Base-by-base conservation (phyloP, 495 filamentous ascomycete species). In the Xylaria intraflava region DNA sequence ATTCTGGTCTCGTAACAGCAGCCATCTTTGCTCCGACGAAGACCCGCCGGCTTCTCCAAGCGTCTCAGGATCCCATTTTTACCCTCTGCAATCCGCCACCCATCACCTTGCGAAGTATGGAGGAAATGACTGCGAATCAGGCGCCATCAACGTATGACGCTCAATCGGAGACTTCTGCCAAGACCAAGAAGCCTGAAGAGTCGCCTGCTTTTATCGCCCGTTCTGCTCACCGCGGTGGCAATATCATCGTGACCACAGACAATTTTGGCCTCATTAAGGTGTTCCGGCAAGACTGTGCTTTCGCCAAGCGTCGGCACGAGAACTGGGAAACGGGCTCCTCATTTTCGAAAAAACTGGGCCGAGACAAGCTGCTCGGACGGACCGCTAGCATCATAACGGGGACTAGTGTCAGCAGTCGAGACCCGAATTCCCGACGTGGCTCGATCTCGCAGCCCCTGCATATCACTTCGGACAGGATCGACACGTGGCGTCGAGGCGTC, bases 1-100 rank as follows among this genome's bases (percentile, higher is more conserved):
- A 96, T 65, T 82, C 86, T 1, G 83, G 85, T 31, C 89, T 94
- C 51, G 90, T 95, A 8, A 99, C 93, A 0, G 84, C 85, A 17
- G 86, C 90, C 0, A 72, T 94, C 5, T 83, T 96, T 57, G 94
- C 94, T 0, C 94, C 93, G 0, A 79, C 79, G 1, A 82, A 79
- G 51, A 88, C 90, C 3, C 80, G 89, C 54, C 86, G 89, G 65
- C 74, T 88, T 2, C 76, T 99, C 0, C 83, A 84, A 14, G 73
- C 78, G 29, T 93, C 90, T 8, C 87, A 89, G 49, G 93, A 99
- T 65, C 94, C 92, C 7, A 79, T 99, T 27, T 99, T 89, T 66
- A 91, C 96, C 62, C 79, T 97, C 19, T 97, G 93, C 73, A 96
- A 99, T 62, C 93, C 93, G 9, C 92, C 92, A 8, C 92, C 90